phyloP scores from a whole-genome alignment of 768 basidiomycete genomes.

The Epithele typhae region DNA sequence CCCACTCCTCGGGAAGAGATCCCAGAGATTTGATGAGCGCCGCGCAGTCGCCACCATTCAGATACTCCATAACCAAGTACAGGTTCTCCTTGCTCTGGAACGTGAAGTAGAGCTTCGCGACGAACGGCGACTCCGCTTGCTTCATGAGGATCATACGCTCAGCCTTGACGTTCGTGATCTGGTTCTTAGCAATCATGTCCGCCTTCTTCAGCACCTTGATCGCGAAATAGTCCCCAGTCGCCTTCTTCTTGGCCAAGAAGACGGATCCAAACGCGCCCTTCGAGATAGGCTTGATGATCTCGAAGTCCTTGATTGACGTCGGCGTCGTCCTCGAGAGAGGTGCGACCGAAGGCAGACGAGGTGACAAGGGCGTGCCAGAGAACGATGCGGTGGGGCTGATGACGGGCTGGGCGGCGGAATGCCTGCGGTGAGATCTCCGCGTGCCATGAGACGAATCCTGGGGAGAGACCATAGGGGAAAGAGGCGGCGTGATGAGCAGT shows the following conservation, averaged over 20 bases:
- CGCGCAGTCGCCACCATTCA: slow-evolving; percentile 97
- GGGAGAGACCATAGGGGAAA: slow-evolving; percentile 57
- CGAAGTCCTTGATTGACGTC: slow-evolving; percentile 97
- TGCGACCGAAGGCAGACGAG: slow-evolving; percentile 74
- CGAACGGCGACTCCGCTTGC: slow-evolving; percentile 96
- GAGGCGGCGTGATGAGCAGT: slow-evolving; percentile 67
- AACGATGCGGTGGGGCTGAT: slow-evolving; percentile 46
- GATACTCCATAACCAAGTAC: slow-evolving; percentile 99
- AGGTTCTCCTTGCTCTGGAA: slow-evolving; percentile 99
- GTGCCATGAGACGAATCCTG: slow-evolving; percentile 45
- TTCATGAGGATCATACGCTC: slow-evolving; percentile 99
- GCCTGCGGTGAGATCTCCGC: slow-evolving; percentile 43
- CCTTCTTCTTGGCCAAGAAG: slow-evolving; percentile 97
- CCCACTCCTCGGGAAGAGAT: slow-evolving; percentile 93
- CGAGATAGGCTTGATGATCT: slow-evolving; percentile 98
- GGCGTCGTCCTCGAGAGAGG: slow-evolving; percentile 76
- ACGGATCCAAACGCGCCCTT: slow-evolving; percentile 99
- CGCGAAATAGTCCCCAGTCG: slow-evolving; percentile 96
- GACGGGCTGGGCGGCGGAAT: slow-evolving; percentile 56
- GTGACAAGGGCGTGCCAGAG: slow-evolving; percentile 64
- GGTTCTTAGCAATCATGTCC: slow-evolving; percentile 99
- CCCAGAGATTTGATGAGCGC: slow-evolving; percentile 96
- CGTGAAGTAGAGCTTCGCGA: slow-evolving; percentile 96
- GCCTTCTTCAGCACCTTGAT: slow-evolving; percentile 99
- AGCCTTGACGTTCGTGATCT: slow-evolving; percentile 99